Evolutionary conservation across 495 filamentous ascomycete genomes (phyloP), one percentile per base, ranked within the genome.

Genomic region (Lepraria neglecta): DNA sequence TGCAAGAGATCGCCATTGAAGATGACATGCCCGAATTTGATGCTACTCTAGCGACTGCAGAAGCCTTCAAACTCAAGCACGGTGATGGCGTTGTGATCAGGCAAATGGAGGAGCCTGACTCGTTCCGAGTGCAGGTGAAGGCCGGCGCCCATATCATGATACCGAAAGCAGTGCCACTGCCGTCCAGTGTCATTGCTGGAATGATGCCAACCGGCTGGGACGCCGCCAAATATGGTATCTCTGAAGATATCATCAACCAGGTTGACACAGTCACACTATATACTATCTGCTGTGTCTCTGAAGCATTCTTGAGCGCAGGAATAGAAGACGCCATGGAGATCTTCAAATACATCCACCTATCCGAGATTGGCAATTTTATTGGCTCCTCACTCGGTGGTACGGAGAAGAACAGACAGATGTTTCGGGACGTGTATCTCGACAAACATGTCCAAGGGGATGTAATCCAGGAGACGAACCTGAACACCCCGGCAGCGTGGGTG

Each of bases 131-230:
- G 10, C 33, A 27, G 19, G 9, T 69, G 3, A 67, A 65, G 55
- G 56, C 59, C 38, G 68, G 67, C 27, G 51, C 69, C 4, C 52
- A 21, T 12, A 31, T 68, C 14, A 33, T 68, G 5, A 59, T 69
- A n/a, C 69, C 67, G 15, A 71, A 71, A 48, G 60, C 63, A 7
- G 33, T 62, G 0, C 4, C 31, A 3, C 61, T 61, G 24, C 24
- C 24, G 12, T 11, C 65, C 17, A 33, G 52, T 9, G n/a, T 35
- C 6, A 65, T 71, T 21, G 69, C 62, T 46, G 69, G 69, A 31
- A 65, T 55, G 40, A 47, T 70, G 9, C 67, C 69, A 6, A 61
- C 61, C 4, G 68, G 68, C 12, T 71, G 69, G 69, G 56, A 69
- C 54, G 24, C 69, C 6, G 30, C 17, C 28, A 52, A n/a, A 7